Percentiles rank a stretch among this genome's conserved stretches.
Evolutionary conservation across 768 basidiomycete genomes (phyloP).

Genomic region (Solioccasus polychromus): DNA sequence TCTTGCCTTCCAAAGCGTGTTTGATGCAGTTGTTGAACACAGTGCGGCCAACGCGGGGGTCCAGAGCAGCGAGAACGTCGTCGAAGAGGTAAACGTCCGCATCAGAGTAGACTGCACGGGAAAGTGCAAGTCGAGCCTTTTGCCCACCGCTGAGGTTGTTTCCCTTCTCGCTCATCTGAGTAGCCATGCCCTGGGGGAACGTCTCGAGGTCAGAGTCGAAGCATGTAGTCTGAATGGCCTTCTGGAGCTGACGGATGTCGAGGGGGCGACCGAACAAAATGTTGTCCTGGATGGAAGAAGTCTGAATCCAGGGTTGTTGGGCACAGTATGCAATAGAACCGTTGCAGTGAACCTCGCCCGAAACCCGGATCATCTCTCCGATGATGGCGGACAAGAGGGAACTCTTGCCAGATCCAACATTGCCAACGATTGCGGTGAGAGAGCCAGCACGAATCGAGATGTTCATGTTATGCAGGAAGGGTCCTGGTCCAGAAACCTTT

Average conservation of each 20-base stretch:
- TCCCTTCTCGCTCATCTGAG: slow-evolving; percentile 49
- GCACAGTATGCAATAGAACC: slow-evolving; percentile 33
- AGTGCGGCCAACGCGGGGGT: slow-evolving; percentile 42
- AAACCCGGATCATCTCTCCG: slow-evolving; percentile 28
- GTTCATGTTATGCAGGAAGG: slow-evolving; percentile 22
- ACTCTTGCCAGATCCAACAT: slow-evolving; percentile 29
- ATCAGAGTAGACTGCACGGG: slow-evolving; percentile 44
- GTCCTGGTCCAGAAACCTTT: slow-evolving; percentile 5
- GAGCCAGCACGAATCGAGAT: slow-evolving; percentile 20
- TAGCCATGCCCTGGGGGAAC: slow-evolving; percentile 31
- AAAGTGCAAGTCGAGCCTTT: slow-evolving; percentile 46
- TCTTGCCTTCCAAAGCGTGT: slow-evolving; percentile 21
- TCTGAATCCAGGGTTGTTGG: slow-evolving; percentile 33
- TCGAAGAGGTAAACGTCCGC: slow-evolving; percentile 44
- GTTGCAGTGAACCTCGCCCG: slow-evolving; percentile 20
- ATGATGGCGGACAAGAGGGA: slow-evolving; percentile 29
- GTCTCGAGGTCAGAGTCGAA: slow-evolving; percentile 29
- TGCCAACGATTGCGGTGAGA: slow-evolving; percentile 26
- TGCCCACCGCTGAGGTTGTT: slow-evolving; percentile 46
- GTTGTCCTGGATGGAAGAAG: slow-evolving; percentile 30
- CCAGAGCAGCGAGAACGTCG: slow-evolving; percentile 46
- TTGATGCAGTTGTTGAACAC: slow-evolving; percentile 28
- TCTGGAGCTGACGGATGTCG: slow-evolving; percentile 24
- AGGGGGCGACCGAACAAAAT: slow-evolving; percentile 30
- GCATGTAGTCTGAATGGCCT: slow-evolving; percentile 26